Base-by-base conservation (phyloP, 495 filamentous ascomycete species). In the Penicillium lagena region DNA sequence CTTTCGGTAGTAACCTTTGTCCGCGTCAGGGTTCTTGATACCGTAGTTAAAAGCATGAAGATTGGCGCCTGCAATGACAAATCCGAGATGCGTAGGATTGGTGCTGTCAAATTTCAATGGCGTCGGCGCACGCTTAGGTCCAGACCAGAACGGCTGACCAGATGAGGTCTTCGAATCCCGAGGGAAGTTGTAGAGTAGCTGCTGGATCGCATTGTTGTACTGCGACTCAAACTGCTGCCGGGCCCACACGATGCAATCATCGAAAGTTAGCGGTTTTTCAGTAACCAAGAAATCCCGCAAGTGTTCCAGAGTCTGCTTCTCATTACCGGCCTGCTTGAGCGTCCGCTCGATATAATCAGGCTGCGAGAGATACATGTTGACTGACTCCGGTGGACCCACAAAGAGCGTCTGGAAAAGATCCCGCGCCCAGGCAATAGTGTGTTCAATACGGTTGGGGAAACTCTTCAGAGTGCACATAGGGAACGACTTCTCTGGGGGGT, bases 381-480 rank as follows among this genome's bases (percentile, higher is more conserved):
- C 90, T 12, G 90, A 83, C 68, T 99, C 93, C 12, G 91, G 86
- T 11, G 90, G 88, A 43, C 90, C 90, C 46, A 94, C 89, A 54
- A 96, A 99, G 45, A 85, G 90, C 13, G 82, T 81, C 64, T 96
- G 88, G 72, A 99, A 99, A 14, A 95, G 72, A 57, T 97, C 93
- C 37, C 91, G 81, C 22, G 90, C 87, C 94, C 94, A 99, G 14
- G 94, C 94, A 62, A 99, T 99, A 6, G 94, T 99, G 59, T 99
- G 94, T 68, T 99, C 89, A 59, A 99, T 99, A 58, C 82, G 85
- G 72, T 99, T 99, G 44, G 94, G 94, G 77, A 99, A 99, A 72
- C 90, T 96, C 48, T 90, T 80, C 43, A 99, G 73, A 4, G 94
- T 99, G 63, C 94, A 99, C 87, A 96, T 95, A 2, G 94, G 94